These are phyloP conservation scores for Tilletia caries DNA, from an alignment of 1,284 basidiomycete genomes.

Conservation along the genomic window DNA sequence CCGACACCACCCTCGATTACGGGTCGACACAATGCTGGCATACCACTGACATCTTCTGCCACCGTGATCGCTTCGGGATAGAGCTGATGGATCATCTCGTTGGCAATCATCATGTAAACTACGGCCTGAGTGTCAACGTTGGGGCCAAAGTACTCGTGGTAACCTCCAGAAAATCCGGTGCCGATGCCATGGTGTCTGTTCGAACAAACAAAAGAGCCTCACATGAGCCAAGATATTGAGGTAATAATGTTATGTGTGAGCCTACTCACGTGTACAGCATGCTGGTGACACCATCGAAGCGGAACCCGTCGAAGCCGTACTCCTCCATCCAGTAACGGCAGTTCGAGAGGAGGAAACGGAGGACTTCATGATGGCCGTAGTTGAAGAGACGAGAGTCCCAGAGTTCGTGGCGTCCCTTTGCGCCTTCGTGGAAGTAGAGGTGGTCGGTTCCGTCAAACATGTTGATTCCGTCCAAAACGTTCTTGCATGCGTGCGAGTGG, in stretches of 20 bases:
- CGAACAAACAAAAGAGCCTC: background rate
- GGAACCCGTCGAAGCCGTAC: conserved; percentile 92
- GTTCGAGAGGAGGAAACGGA: conserved; percentile 91
- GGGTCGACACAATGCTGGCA: conserved; percentile 86
- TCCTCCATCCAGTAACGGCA: conserved; percentile 92
- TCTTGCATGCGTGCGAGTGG: conserved; percentile 97
- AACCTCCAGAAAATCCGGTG: conserved; percentile 91
- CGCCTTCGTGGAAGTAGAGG: conserved; percentile 91
- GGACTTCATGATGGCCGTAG: conserved; percentile 87
- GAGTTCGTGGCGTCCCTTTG: conserved; percentile 83
- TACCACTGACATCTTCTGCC: conserved; percentile 95
- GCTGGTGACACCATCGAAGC: conserved; percentile 96
- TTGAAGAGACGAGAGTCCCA: conserved; percentile 92
- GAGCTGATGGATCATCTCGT: conserved; percentile 77
- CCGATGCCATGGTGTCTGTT: conserved; percentile 87
- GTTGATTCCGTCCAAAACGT: conserved; percentile 91
- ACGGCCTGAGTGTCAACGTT: conserved; percentile 82
- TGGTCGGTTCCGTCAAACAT: conserved; percentile 94
- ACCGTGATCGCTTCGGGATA: conserved; percentile 82
- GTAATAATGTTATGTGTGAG: background rate
- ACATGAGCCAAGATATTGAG: background rate
- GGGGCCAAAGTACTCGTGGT: conserved; percentile 94
- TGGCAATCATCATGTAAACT: conserved; percentile 94
- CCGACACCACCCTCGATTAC: conserved; percentile 81
- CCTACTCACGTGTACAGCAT: conserved; percentile 75